A percentile compares a stretch with the other conserved stretches of the same genome.
Conservation (phyloP, 306 rosid species). For the Lablab purpureus region DNA sequence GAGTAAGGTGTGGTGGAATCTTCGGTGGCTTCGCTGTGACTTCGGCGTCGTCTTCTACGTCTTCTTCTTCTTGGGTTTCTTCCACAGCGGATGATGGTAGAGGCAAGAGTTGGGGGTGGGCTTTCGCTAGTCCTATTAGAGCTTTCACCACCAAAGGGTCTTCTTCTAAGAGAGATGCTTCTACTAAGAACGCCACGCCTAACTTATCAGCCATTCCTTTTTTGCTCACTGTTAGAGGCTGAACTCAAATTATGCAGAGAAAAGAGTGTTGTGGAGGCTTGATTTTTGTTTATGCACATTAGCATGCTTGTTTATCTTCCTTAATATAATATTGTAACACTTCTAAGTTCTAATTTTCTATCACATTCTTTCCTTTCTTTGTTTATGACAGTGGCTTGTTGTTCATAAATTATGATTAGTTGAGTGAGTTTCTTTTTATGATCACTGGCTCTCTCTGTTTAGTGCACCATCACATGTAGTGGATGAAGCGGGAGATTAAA, state of each 20-base stretch:
- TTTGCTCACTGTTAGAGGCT: constrained; percentile 54
- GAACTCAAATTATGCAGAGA: not conserved
- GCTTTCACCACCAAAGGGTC: constrained; percentile 60
- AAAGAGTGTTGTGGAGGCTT: not conserved
- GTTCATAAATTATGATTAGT: not conserved
- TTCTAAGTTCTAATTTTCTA: not conserved
- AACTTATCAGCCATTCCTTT: constrained; percentile 73
- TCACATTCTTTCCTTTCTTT: not conserved
- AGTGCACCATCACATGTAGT: not conserved
- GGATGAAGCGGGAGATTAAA: not conserved
- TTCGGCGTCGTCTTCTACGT: constrained; percentile 59
- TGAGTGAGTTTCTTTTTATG: not conserved
- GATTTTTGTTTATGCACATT: constrained; percentile 35
- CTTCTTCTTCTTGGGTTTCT: constrained; percentile 74
- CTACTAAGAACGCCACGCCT: constrained; percentile 60
- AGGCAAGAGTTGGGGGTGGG: constrained; percentile 79
- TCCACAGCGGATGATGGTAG: constrained; percentile 60
- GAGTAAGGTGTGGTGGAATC: constrained; percentile 81
- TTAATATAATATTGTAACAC: constrained; percentile 15
- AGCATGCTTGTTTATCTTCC: constrained; percentile 26
- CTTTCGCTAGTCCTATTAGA: constrained; percentile 93
- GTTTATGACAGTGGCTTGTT: not conserved
- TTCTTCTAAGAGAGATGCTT: constrained; percentile 62
- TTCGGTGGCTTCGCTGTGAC: constrained; percentile 80
- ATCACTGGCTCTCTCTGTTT: not conserved